Conservation (phyloP, 768 basidiomycete genomes). For the Tylopilus intermedius region DNA sequence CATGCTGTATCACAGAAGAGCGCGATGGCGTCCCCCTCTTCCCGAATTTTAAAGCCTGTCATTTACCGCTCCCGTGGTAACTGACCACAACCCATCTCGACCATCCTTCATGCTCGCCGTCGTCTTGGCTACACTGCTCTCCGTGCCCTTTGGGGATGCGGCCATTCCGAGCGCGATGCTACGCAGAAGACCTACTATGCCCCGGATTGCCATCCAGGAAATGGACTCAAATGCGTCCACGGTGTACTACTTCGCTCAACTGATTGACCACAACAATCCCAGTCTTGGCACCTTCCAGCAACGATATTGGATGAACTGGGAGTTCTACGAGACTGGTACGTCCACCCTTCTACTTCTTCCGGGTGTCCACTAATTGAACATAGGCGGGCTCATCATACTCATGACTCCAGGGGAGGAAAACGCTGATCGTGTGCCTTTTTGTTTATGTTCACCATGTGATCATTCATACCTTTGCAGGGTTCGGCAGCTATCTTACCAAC, state of each 20-base stretch:
- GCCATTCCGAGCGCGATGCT: slow-evolving; percentile 19
- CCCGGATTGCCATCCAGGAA: slow-evolving; percentile 10
- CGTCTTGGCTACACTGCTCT: slow-evolving; percentile 9
- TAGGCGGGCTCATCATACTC: slow-evolving; percentile 25
- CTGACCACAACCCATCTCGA: too few species aligned
- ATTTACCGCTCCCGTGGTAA: too few species aligned
- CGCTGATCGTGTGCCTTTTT: too few species aligned
- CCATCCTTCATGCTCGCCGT: not conserved
- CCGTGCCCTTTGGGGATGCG: slow-evolving; percentile 15
- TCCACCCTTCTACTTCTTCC: not conserved
- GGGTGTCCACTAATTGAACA: not conserved
- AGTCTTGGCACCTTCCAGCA: slow-evolving; percentile 70
- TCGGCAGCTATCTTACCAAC: too few species aligned
- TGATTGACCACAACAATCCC: slow-evolving; percentile 48
- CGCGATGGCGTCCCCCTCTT: too few species aligned
- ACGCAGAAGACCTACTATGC: slow-evolving; percentile 14
- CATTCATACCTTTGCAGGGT: too few species aligned
- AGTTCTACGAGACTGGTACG: slow-evolving; percentile 57
- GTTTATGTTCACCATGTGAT: too few species aligned
- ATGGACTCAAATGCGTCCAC: slow-evolving; percentile 22
- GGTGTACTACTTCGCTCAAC: slow-evolving; percentile 30
- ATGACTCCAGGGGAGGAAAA: too few species aligned
- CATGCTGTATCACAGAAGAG: too few species aligned
- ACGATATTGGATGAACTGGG: slow-evolving; percentile 66
- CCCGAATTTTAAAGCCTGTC: too few species aligned